phyloP scores from a whole-genome alignment of 495 filamentous ascomycete species.

The Halenospora varia region DNA sequence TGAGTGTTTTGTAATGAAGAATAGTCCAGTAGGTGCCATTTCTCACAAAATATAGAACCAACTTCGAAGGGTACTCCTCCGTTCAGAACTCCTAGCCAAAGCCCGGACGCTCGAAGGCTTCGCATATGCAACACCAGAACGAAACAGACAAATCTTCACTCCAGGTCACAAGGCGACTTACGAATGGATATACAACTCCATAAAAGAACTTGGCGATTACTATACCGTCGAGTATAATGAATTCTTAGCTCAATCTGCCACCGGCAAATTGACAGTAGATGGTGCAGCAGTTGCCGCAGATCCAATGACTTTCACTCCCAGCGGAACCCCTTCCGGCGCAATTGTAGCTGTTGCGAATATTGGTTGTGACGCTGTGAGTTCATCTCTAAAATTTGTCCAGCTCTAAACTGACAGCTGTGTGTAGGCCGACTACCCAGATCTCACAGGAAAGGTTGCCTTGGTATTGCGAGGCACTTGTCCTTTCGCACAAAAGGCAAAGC shows the following conservation, averaged over 20 bases:
- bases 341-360: conserved; percentile 48
- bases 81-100: conserved; percentile 4
- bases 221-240: conserved; percentile 48
- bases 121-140: conserved; percentile 40
- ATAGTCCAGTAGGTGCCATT: background rate
- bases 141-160: conserved; percentile 57
- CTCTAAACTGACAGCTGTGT: conserved; percentile 3
- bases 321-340: conserved; percentile 25
- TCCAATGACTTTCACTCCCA: conserved; percentile 36
- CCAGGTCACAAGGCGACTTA: conserved; percentile 60
- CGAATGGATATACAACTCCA: conserved; percentile 52
- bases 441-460: conserved; percentile 57
- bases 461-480: conserved; percentile 58
- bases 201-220: conserved; percentile 34
- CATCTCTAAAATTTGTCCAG: background rate
- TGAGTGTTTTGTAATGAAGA: background rate
- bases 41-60: background rate
- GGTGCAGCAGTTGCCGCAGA: conserved; percentile 22
- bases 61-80: conserved; percentile 3
- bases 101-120: conserved; percentile 23
- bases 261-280: conserved; percentile 32
- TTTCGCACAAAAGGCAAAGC: conserved; percentile 55
- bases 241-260: conserved; percentile 39
- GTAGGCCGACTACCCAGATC: conserved; percentile 51
- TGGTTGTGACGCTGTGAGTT: conserved; percentile 46